Base-by-base conservation (phyloP, 352 stramenopile species). In the Phytopythium oedochilum region DNA sequence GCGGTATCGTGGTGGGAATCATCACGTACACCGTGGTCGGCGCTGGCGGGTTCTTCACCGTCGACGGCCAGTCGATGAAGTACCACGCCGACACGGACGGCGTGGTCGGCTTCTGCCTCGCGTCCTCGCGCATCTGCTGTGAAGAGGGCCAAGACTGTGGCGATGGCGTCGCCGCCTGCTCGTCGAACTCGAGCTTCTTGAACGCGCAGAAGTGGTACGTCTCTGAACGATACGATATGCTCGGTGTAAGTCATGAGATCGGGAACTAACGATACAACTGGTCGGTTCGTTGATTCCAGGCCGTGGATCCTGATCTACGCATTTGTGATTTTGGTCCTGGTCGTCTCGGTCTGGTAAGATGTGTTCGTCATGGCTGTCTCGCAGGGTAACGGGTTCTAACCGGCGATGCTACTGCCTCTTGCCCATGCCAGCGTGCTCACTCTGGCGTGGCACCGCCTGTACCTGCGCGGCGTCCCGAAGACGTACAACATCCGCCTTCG, bases 401-500 rank as follows among this genome's bases (percentile, higher is more conserved):
- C 0, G 22, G n/a, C 47, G 35, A 45, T 54, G 40, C 55, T 39
- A 7, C 11, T 34, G n/a, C n/a, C n/a, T n/a, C n/a, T 36, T 31
- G 23, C 42, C 52, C 43, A n/a, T 43, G 17, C 23, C 50, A 88
- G 82, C 34, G 85, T 95, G 20, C 47, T 95, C 23, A 90, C 82
- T 3, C 52, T 95, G 54, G 85, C 85, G 17, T 95, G 85, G 85
- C 81, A 90, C 34, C 81, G 85, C 34, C 63, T 95, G 43, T 93
- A 95, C 59, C 57, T 90, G 7, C 81, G 83, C 28, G 85, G 85
- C 38, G 83, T 95, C 17, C 83, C 85, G 2, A 93, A 95, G 70
- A 95, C 85, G 28, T 93, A 93, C 69, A 93, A 93, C 58, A 92
- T 95, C 39, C 83, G 85, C 42, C 82, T 95, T 56, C 83, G 83